These are phyloP conservation scores for Shiraia sp. DNA, from an alignment of 2,329 filamentous ascomycete species.

Conservation along the genomic window DNA sequence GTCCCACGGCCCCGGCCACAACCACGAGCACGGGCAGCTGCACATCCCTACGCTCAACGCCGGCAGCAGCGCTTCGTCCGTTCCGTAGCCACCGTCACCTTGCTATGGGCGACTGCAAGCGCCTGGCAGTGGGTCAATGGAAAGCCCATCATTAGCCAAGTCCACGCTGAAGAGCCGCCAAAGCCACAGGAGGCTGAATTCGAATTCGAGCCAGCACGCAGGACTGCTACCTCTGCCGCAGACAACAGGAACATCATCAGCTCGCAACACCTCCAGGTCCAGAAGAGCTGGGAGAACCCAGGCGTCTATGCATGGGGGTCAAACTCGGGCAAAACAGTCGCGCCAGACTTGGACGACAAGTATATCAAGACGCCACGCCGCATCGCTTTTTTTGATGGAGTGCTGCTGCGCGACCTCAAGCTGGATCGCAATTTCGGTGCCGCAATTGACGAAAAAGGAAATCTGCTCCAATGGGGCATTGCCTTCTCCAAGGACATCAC, in stretches of 20 bases:
- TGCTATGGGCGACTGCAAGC: slow-evolving; percentile 50
- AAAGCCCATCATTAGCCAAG: slow-evolving; percentile 44
- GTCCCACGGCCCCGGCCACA: slow-evolving; percentile 21
- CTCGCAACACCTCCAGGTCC: slow-evolving; percentile 85
- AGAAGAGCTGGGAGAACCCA: slow-evolving; percentile 77
- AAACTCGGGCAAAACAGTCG: slow-evolving; percentile 82
- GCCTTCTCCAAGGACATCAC: slow-evolving; percentile 69
- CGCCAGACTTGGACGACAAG: slow-evolving; percentile 76
- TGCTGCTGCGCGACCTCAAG: slow-evolving; percentile 84
- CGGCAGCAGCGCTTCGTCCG: slow-evolving; percentile 53
- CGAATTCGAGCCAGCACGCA: slow-evolving; percentile 69
- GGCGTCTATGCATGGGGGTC: slow-evolving; percentile 95
- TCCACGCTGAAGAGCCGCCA: slow-evolving; percentile 55
- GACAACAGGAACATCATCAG: slow-evolving; percentile 77
- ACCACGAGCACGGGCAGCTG: slow-evolving; percentile 26
- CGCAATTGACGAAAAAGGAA: slow-evolving; percentile 83
- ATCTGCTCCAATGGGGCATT: slow-evolving; percentile 88
- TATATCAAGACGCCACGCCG: slow-evolving; percentile 80
- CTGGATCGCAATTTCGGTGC: slow-evolving; percentile 80
- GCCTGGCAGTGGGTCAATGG: slow-evolving; percentile 51
- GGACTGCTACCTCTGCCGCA: slow-evolving; percentile 62
- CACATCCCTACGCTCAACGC: slow-evolving; percentile 47
- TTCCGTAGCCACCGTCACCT: slow-evolving; percentile 48
- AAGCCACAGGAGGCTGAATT: slow-evolving; percentile 57
- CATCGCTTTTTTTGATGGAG: slow-evolving; percentile 80